Conservation (phyloP, 1,284 basidiomycete species). For the Ceratobasidium sp. region DNA sequence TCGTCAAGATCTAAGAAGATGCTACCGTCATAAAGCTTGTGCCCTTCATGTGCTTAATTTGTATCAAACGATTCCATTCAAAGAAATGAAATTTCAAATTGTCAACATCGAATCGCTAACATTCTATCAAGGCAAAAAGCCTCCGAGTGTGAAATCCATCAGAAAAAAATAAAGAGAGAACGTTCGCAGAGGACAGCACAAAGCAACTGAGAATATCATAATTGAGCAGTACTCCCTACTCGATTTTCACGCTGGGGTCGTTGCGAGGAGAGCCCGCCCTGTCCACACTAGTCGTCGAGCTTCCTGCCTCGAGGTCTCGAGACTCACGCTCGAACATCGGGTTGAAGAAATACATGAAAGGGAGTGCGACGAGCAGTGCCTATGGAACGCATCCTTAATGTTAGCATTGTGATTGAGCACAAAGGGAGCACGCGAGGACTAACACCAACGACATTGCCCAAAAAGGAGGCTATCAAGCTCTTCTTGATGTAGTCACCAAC, state of each 20-base stretch:
- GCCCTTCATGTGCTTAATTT: background rate
- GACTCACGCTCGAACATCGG: slow-evolving; percentile 13
- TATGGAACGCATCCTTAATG: background rate
- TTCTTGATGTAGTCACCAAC: slow-evolving; percentile 69
- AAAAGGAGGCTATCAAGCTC: slow-evolving; percentile 68
- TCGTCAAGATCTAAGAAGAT: slow-evolving; percentile 48
- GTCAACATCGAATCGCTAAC: background rate
- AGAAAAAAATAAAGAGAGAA: background rate
- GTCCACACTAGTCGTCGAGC: slow-evolving; percentile 8
- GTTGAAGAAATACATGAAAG: slow-evolving; percentile 63
- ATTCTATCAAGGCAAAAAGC: background rate
- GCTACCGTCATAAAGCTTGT: slow-evolving; percentile 7
- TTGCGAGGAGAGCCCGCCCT: background rate
- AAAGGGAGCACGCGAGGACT: background rate
- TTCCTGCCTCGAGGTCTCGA: slow-evolving; percentile 21
- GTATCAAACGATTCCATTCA: slow-evolving; percentile 20
- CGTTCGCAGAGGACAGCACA: background rate
- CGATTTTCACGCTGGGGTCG: background rate
- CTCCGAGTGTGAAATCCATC: background rate
- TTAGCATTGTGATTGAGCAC: background rate
- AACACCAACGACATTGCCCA: slow-evolving; percentile 72
- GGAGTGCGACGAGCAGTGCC: slow-evolving; percentile 66
- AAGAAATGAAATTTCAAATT: slow-evolving; percentile 12
- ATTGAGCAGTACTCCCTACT: background rate
- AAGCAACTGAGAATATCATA: background rate